Evolutionary conservation across 306 rosid species (phyloP).

Genomic region (Prinsepia uniflora): DNA sequence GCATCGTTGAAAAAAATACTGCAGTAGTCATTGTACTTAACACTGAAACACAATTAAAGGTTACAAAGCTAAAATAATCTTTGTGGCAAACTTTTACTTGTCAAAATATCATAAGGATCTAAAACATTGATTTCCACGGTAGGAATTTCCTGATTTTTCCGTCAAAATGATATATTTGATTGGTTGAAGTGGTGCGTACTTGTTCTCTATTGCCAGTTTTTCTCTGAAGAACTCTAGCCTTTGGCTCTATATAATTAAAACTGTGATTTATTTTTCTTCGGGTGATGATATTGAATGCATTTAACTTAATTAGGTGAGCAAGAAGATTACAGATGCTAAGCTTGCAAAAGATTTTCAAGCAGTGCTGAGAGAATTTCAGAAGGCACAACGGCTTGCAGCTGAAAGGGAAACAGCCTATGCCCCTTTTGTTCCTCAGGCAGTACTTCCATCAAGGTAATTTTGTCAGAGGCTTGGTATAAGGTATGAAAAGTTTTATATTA

Average conservation of each 20-base stretch:
- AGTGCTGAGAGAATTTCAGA: conserved; percentile 89
- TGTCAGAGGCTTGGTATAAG: too few relatives aligned
- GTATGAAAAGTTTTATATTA: too few relatives aligned
- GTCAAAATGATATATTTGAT: background rate
- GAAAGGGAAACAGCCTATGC: conserved; percentile 95
- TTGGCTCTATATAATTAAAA: background rate
- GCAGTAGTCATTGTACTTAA: background rate
- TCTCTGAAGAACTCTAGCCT: background rate
- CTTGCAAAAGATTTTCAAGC: conserved; percentile 96
- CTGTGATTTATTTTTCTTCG: background rate
- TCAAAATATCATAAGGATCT: background rate
- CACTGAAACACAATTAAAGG: background rate
- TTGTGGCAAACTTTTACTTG: background rate
- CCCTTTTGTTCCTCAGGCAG: conserved; percentile 76
- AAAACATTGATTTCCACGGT: conserved; percentile 11
- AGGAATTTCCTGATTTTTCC: background rate
- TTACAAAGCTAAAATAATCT: background rate
- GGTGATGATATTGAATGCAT: conserved; percentile 13
- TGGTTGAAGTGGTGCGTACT: background rate
- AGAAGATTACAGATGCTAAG: conserved; percentile 94
- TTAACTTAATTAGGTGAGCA: conserved; percentile 54
- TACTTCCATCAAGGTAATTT: conserved; percentile 65
- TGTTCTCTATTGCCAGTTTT: background rate
- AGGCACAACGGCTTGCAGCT: conserved; percentile 94
- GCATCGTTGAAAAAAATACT: background rate